These are phyloP conservation scores for Tulasnella sp. DNA, from an alignment of 768 basidiomycete species.

Conservation along the genomic window DNA sequence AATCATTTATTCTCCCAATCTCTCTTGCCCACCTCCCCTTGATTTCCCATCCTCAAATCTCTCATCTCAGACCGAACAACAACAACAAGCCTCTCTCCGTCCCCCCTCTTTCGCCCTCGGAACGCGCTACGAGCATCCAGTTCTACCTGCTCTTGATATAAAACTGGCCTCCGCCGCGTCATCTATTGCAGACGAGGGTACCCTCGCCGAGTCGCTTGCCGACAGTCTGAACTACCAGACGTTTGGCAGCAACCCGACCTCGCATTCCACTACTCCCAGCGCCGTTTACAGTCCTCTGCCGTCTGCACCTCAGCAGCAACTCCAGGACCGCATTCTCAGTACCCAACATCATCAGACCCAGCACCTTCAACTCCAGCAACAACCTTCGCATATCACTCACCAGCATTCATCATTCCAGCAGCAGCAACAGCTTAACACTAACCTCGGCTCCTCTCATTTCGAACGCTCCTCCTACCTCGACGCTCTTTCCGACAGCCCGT, in stretches of 20 bases:
- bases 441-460: neutral
- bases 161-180: constrained; percentile 2
- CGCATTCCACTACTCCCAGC: neutral
- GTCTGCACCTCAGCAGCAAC: neutral
- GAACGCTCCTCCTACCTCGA: constrained; percentile 10
- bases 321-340: neutral
- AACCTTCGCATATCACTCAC: neutral
- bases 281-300: neutral
- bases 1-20: neutral
- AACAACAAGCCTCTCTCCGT: neutral
- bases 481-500: constrained; percentile 5
- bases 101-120: neutral
- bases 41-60: neutral
- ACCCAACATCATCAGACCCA: neutral
- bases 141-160: neutral
- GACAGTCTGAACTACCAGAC: constrained; percentile 3
- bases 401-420: constrained; percentile 3
- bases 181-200: constrained; percentile 3
- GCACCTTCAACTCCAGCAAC: neutral
- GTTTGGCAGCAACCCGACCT: neutral
- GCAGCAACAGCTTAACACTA: constrained; percentile 9
- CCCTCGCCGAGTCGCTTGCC: constrained; percentile 4
- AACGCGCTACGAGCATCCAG: neutral
- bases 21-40: neutral
- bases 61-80: neutral